These are phyloP conservation scores for Arthrobotrys musiformis DNA, from an alignment of 2,329 filamentous ascomycete genomes.

Conservation along the genomic window DNA sequence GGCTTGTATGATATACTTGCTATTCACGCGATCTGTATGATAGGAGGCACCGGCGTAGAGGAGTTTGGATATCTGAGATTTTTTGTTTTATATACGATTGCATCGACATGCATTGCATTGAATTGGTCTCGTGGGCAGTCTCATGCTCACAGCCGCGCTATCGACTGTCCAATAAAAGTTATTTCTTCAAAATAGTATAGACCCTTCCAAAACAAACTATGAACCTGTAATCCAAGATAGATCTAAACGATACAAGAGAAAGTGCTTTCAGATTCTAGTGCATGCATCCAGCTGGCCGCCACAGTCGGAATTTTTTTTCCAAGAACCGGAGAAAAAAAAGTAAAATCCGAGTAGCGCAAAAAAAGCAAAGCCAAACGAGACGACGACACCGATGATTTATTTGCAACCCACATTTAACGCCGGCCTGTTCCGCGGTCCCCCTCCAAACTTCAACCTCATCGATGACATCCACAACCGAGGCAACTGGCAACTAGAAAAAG, in stretches of 20 bases:
- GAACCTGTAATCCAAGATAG: not conserved
- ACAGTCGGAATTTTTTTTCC: constrained; percentile 14
- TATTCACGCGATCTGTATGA: constrained; percentile 32
- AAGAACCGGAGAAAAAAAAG: not conserved
- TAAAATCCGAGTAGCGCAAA: constrained; percentile 15
- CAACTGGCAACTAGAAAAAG: not conserved
- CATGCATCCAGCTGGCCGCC: not conserved
- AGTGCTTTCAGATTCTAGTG: not conserved
- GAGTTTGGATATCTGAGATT: constrained; percentile 28
- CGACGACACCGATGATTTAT: constrained; percentile 26
- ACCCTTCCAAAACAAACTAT: not conserved
- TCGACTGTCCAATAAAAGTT: not conserved
- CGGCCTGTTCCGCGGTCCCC: constrained; percentile 27
- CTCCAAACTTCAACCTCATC: not conserved
- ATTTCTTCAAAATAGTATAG: not conserved
- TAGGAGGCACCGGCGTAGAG: constrained; percentile 33
- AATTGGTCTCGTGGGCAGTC: constrained; percentile 5
- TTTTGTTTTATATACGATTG: constrained; percentile 8
- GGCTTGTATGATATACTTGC: constrained; percentile 19
- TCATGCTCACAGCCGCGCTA: not conserved
- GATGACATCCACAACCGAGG: not conserved
- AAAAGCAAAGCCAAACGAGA: constrained; percentile 19
- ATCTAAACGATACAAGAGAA: not conserved
- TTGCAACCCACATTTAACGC: constrained; percentile 29
- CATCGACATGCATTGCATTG: constrained; percentile 12